Base-by-base conservation (phyloP, 768 basidiomycete species). In the Russula vinacea region DNA sequence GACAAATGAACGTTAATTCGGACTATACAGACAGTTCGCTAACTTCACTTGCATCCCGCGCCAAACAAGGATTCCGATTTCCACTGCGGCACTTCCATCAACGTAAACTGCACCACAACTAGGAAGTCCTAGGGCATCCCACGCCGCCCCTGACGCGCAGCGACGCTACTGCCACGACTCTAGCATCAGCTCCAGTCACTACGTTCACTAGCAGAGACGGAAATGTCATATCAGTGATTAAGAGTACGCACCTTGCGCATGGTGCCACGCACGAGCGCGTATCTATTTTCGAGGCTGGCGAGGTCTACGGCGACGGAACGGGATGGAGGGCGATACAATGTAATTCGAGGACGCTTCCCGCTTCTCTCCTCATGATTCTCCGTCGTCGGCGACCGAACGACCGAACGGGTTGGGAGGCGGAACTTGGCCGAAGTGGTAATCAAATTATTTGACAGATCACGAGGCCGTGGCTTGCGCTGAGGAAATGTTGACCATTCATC, bases 121-220 rank as follows among this genome's bases (percentile, higher is more conserved):
- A 17, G 69, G 69, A 7, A 75, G 67, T 19, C 64, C 69, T 14
- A 75, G 56, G 6, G 72, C 54, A 56, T 68, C 68, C 68, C 70
- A 73, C 13, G 68, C 45, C 24, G 70, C 61, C n/a, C 53, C 55
- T n/a, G 65, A 66, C 14, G 67, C 52, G 53, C 60, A 66, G 58
- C 72, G 74, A 49, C 73, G 73, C 75, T 75, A 76, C 74, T 75
- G 45, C 40, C 62, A 49, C 53, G 14, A 29, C 54, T 14, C 49
- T 40, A 5, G n/a, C 32, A 16, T 66, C 52, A 66, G 65, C 52
- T 35, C 52, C 2, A 1, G 7, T 35, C 35, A n/a, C 13, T 17
- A 35, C 14, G 26, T 16, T 17, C 53, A 49, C 39, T 7, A 54
- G 19, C 29, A 49, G 29, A 45, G 57, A 58, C 53, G 39, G 49